A percentile compares a stretch with the other conserved stretches of the same genome.
These are phyloP conservation scores for Cucurbita moschata DNA, from an alignment of 306 rosid genomes.

Conservation along the genomic window DNA sequence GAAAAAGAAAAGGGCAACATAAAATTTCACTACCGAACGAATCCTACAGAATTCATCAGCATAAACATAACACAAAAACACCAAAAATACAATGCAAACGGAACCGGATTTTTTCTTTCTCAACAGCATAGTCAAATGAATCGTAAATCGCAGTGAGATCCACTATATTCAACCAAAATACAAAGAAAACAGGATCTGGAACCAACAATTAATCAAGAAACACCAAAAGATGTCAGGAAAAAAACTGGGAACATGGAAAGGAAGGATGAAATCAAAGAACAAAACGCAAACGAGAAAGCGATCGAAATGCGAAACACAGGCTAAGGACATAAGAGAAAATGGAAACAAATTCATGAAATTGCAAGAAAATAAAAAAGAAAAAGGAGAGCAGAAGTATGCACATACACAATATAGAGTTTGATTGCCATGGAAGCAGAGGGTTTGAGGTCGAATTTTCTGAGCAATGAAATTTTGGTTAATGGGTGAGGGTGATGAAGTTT, in stretches of 20 bases:
- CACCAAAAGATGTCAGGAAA: background rate
- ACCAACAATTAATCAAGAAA: background rate
- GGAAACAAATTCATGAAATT: constrained; percentile 11
- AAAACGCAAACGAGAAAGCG: background rate
- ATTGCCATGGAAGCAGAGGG: constrained; percentile 52
- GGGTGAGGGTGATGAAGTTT: constrained; percentile 22
- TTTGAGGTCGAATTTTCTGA: background rate
- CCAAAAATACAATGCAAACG: background rate
- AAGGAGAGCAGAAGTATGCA: constrained; percentile 2
- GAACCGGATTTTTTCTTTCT: background rate
- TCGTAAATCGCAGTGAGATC: background rate
- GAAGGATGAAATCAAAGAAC: background rate
- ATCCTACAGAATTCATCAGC: background rate
- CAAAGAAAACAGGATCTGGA: background rate
- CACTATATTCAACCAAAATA: background rate
- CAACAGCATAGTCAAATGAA: background rate
- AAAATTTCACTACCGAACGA: background rate
- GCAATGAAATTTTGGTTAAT: background rate
- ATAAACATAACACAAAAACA: background rate
- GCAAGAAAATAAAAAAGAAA: background rate
- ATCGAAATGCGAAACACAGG: background rate
- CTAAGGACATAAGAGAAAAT: background rate
- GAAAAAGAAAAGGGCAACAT: background rate
- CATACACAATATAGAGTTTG: constrained; percentile 88
- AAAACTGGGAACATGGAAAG: background rate